Conservation (phyloP, 108 stramenopile genomes). For the Heterococcus sp. region DNA sequence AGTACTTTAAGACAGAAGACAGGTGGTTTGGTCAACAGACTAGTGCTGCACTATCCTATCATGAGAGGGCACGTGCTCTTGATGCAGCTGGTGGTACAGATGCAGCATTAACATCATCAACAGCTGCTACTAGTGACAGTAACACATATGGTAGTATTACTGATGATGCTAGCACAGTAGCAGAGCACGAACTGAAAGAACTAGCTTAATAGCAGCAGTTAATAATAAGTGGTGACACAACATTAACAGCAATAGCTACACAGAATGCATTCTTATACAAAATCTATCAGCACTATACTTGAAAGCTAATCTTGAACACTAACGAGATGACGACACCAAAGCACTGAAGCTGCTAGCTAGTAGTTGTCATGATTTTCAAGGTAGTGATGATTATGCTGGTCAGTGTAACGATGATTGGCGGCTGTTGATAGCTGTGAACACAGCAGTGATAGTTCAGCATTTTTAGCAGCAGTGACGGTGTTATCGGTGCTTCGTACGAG, state of each 20-base stretch:
- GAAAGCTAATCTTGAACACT: slow-evolving; percentile 45
- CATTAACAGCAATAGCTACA: not conserved
- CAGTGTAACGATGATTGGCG: too few species aligned
- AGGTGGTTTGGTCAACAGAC: slow-evolving; percentile 26
- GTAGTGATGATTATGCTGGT: slow-evolving; percentile 22
- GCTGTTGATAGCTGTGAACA: too few species aligned
- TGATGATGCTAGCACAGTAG: slow-evolving; percentile 10
- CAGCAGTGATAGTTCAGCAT: too few species aligned
- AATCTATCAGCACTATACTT: slow-evolving; percentile 42
- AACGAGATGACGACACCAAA: slow-evolving; percentile 40
- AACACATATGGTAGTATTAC: not conserved
- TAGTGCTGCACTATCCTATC: slow-evolving; percentile 18
- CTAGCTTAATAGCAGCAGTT: not conserved
- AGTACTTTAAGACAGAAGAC: slow-evolving; percentile 8
- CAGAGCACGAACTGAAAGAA: not conserved
- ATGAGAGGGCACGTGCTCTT: slow-evolving; percentile 37
- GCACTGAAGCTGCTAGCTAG: slow-evolving; percentile 44
- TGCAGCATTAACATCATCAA: not conserved
- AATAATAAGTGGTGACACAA: too few species aligned
- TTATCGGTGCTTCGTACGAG: too few species aligned
- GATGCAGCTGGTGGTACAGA: not conserved
- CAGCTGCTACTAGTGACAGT: not conserved
- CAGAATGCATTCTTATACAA: slow-evolving; percentile 19
- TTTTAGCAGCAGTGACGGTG: too few species aligned
- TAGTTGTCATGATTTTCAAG: slow-evolving; percentile 24